A percentile compares a stretch with the other conserved stretches of the same genome.
Conservation (phyloP, 2,329 filamentous ascomycete genomes). For the Ustulina deusta region DNA sequence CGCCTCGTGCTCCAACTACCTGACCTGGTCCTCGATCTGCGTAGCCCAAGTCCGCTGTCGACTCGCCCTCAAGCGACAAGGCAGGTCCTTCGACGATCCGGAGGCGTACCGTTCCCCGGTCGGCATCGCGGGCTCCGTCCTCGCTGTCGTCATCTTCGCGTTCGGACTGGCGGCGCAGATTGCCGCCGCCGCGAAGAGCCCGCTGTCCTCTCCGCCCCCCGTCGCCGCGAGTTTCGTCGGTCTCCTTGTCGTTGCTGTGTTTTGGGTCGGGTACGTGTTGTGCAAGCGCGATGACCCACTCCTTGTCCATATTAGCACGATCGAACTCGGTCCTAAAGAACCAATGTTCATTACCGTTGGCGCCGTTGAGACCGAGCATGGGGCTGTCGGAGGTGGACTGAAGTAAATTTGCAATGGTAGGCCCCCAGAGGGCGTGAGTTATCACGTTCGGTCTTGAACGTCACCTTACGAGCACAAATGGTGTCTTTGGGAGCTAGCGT, state of each 20-base stretch:
- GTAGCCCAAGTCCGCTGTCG: conserved; percentile 61
- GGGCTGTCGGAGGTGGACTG: background rate
- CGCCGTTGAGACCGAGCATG: background rate
- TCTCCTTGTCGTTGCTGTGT: conserved; percentile 43
- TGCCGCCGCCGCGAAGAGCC: conserved; percentile 43
- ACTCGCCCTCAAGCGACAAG: conserved; percentile 55
- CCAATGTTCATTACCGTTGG: background rate
- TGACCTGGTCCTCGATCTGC: conserved; percentile 63
- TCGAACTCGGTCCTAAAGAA: conserved; percentile 43
- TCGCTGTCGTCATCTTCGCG: conserved; percentile 49
- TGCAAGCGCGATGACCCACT: conserved; percentile 35
- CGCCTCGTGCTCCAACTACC: conserved; percentile 59
- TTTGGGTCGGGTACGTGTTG: conserved; percentile 46
- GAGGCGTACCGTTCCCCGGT: conserved; percentile 44
- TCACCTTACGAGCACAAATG: background rate
- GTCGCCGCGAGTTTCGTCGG: conserved; percentile 49
- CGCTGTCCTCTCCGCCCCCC: conserved; percentile 37
- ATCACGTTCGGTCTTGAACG: background rate
- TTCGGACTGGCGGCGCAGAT: conserved; percentile 51
- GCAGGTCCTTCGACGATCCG: conserved; percentile 52
- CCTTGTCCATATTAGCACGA: conserved; percentile 44
- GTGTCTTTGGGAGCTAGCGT: background rate
- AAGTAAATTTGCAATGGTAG: background rate
- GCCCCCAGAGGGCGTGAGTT: background rate
- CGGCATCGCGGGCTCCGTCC: conserved; percentile 49